Evolutionary conservation across 768 basidiomycete species (phyloP), one percentile per base, ranked within the genome.

Genomic region (Serendipita sp.): DNA sequence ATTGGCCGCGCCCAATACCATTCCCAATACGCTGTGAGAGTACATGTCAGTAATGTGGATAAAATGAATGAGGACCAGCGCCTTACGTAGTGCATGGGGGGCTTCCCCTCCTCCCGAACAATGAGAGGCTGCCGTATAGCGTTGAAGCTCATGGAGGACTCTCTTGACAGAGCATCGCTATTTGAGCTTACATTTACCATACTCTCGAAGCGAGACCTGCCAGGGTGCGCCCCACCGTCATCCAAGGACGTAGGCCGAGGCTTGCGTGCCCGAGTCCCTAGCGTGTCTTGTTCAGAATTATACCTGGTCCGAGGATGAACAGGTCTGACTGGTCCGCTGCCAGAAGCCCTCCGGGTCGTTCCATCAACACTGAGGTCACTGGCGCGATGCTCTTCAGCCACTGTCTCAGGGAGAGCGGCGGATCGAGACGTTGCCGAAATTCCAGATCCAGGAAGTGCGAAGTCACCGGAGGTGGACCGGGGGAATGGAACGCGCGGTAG

Each of bases 1-100:
- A 98, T 76, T 98, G 95, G 5, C 95, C 95, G 58, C 89, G 84
- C 1, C 95, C 95, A 67, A 99, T 95, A 72, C 91, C 94, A 74
- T 96, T 94, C 34, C 95, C 95, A 18, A 99, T 79, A 93, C 95
- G 92, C 95, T 97, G 71, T 34, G 68, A 64, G 48, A 8, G 62
- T 44, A 46, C 44, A 48, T 29, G n/a, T 68, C 31, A 71, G 66
- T 66, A 29, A 64, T 44, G 29, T 27, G 3, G n/a, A 29, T 27
- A 27, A n/a, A 66, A 68, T 62, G 27, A 44, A 46, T 3, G 40
- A 36, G 27, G 62, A 27, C 48, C 16, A 58, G 58, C 5, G 44
- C 80, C 91, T 80, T 71, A 93, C 91, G 72, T 88, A 92, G 72
- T 85, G 86, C 62, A 86, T 83, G 4, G 87, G 78, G 16, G 83